A percentile compares a stretch with the other conserved stretches of the same genome.
phyloP scores from a whole-genome alignment of 768 basidiomycete species.

The Naganishia onofrii region DNA sequence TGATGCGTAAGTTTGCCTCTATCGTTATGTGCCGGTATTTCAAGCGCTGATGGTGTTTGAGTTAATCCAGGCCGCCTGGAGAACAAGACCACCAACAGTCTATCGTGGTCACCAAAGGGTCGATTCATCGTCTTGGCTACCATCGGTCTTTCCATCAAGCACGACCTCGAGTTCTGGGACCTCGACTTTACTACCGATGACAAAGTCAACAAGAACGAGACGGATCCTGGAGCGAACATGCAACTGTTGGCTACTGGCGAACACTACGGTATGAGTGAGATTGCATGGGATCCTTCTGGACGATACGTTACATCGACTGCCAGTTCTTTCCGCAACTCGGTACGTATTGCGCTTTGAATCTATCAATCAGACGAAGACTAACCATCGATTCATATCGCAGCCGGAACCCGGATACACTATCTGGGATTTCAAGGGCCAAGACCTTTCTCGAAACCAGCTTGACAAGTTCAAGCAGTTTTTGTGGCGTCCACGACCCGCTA shows the following conservation, averaged over 20 bases:
- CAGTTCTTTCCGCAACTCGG: constrained; percentile 90
- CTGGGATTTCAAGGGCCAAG: constrained; percentile 98
- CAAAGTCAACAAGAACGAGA: constrained; percentile 44
- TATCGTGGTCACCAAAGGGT: constrained; percentile 94
- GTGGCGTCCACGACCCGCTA: constrained; percentile 93
- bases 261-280: constrained; percentile 95
- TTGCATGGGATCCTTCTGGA: constrained; percentile 97
- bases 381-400: constrained; percentile 54
- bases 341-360: constrained; percentile 53
- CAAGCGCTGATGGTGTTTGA: not conserved
- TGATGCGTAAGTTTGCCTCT: constrained; percentile 63
- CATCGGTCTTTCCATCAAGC: constrained; percentile 90
- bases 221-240: constrained; percentile 82
- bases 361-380: not conserved
- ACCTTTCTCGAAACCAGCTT: constrained; percentile 72
- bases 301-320: constrained; percentile 89
- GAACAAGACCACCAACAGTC: constrained; percentile 81
- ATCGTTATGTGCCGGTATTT: not conserved
- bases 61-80: constrained; percentile 65
- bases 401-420: constrained; percentile 93
- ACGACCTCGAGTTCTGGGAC: constrained; percentile 98
- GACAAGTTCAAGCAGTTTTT: constrained; percentile 99
- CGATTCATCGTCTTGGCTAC: constrained; percentile 94
- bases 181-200: constrained; percentile 77
- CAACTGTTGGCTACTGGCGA: constrained; percentile 81